phyloP scores from a whole-genome alignment of 169 alveolate genomes.

The Theileria sp. region DNA sequence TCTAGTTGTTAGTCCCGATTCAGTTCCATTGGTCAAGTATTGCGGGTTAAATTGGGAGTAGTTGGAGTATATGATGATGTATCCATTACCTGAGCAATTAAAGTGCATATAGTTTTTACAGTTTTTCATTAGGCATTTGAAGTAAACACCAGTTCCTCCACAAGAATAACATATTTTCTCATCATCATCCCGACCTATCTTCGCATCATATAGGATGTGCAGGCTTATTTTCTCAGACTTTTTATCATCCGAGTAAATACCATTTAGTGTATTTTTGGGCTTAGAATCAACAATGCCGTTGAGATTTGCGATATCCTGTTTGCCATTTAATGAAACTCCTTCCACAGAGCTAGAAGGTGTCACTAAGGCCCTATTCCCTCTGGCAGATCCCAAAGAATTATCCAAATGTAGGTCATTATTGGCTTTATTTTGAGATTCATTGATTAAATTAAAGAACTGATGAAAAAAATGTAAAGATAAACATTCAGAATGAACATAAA shows the following conservation, averaged over 20 bases:
- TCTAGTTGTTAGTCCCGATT: background rate
- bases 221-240: background rate
- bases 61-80: constrained; percentile 17
- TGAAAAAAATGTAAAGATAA: constrained; percentile 39
- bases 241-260: background rate
- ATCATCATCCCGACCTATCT: background rate
- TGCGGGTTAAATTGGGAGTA: background rate
- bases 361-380: background rate
- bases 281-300: background rate
- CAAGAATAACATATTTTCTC: constrained; percentile 34
- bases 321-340: background rate
- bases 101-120: constrained; percentile 45
- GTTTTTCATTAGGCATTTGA: constrained; percentile 44
- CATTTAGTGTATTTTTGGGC: background rate
- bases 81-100: constrained; percentile 28
- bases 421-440: background rate
- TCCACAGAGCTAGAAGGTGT: background rate
- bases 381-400: background rate
- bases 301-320: background rate
- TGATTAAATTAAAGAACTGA: constrained; percentile 26
- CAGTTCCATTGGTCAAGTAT: background rate
- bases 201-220: background rate
- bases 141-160: constrained; percentile 41
- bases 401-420: background rate
- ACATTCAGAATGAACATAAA: constrained; percentile 41